Evolutionary conservation across 139 green algal genomes (phyloP), one percentile per base, ranked within the genome.

Genomic region (Volvox reticuliferus): DNA sequence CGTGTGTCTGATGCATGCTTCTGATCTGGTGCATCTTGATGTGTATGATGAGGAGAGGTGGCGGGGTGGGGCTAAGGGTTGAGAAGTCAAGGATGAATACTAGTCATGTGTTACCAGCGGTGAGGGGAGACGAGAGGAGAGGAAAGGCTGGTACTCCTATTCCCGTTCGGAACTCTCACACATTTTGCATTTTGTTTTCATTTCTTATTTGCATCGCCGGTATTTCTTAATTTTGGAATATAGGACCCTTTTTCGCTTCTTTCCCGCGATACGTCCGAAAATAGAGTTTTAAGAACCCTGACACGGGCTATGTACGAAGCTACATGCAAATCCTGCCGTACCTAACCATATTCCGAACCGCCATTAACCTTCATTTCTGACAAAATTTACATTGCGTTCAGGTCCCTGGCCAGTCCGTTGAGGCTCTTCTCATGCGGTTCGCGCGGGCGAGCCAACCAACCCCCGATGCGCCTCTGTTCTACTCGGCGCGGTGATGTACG

Each of bases 341-440:
- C n/a, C n/a, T n/a, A n/a, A n/a, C n/a, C 22, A 26, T 28, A 75
- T 75, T 12, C 67, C 67, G 12, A 32, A 26, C 67, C 67, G 67
- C 76, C 32, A 30, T 82, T 14, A 22, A 2, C n/a, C 33, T 55
- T 55, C 9, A 9, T 55, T 9, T 55, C 44, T 55, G 44, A 9
- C 5, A 55, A 55, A 5, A 55, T 9, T 55, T 55, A 55, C n/a
- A n/a, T 55, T 55, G 9, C 44, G 5, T 55, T 19, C 92, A 94
- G 84, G 91, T 90, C 2, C 95, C 95, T 19, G 95, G 95, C 0
- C 93, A 97, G 83, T 96, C 94, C 0, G 91, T 82, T 0, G 96
- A 95, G 86, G 93, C 91, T 33, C 89, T 97, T 93, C 93, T 97
- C 90, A 92, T 97, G 73, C 93, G 94, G 77, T 89, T 95, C 89